A percentile compares a stretch with the other conserved stretches of the same genome.
These are phyloP conservation scores for Hapsidospora chrysogenum DNA, from an alignment of 495 filamentous ascomycete genomes.

Conservation along the genomic window DNA sequence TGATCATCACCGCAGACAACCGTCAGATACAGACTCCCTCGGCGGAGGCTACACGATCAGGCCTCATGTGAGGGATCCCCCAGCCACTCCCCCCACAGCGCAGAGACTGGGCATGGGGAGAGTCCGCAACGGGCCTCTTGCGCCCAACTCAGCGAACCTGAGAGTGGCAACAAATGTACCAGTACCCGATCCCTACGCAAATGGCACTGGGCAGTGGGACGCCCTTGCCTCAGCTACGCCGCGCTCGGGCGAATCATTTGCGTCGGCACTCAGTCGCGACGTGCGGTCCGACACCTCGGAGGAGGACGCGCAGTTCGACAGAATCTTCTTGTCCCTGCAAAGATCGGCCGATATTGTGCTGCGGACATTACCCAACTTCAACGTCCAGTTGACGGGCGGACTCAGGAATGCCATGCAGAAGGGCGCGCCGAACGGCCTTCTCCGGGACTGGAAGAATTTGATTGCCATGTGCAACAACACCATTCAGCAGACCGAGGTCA, in stretches of 20 bases:
- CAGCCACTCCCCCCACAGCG: slow-evolving; percentile 40
- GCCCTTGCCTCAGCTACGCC: slow-evolving; percentile 45
- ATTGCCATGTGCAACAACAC: slow-evolving; percentile 47
- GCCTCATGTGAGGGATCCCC: slow-evolving; percentile 29
- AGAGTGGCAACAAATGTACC: slow-evolving; percentile 32
- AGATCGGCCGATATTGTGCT: slow-evolving; percentile 50
- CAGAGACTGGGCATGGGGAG: slow-evolving; percentile 33
- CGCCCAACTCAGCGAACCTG: slow-evolving; percentile 40
- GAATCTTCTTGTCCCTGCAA: slow-evolving; percentile 55
- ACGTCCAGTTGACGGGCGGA: slow-evolving; percentile 38
- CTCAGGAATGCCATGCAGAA: slow-evolving; percentile 24
- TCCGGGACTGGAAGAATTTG: slow-evolving; percentile 53
- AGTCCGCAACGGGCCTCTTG: slow-evolving; percentile 43
- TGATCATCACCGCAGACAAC: not conserved
- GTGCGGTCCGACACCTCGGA: slow-evolving; percentile 43
- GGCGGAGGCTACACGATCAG: slow-evolving; percentile 19
- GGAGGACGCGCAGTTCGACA: slow-evolving; percentile 65
- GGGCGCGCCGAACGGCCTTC: slow-evolving; percentile 27
- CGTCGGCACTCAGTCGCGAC: slow-evolving; percentile 29
- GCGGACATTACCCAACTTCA: slow-evolving; percentile 46
- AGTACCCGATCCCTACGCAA: slow-evolving; percentile 18
- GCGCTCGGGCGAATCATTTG: slow-evolving; percentile 65
- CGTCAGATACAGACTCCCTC: slow-evolving; percentile 3
- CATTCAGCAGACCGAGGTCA: slow-evolving; percentile 43
- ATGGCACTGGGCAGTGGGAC: slow-evolving; percentile 24